Percentiles rank a stretch among this genome's conserved stretches.
Conservation (phyloP, 805 yeast species). For the Isabelozyma heimii region DNA sequence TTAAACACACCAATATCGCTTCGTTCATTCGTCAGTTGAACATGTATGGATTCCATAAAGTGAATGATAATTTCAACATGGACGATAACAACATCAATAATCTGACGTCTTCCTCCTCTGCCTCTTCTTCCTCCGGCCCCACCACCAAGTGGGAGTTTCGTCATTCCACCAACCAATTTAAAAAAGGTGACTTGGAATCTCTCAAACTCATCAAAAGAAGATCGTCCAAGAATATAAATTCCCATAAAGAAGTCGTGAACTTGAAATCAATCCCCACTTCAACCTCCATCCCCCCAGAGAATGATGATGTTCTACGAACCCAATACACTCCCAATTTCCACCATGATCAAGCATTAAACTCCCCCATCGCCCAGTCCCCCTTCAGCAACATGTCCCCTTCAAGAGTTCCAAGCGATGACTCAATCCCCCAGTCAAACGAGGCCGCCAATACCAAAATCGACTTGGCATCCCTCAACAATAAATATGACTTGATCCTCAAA, state of each 20-base stretch:
- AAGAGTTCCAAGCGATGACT: neutral
- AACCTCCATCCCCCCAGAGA: slow-evolving; percentile 1
- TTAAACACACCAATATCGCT: slow-evolving; percentile 45
- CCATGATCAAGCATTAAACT: neutral
- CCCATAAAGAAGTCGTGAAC: slow-evolving; percentile 38
- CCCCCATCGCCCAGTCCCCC: neutral
- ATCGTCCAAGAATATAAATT: slow-evolving; percentile 42
- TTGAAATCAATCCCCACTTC: slow-evolving; percentile 26
- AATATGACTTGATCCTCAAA: slow-evolving; percentile 47
- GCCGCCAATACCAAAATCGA: slow-evolving; percentile 14
- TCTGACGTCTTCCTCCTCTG: too few species aligned
- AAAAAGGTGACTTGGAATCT: slow-evolving; percentile 75
- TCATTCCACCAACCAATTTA: slow-evolving; percentile 75
- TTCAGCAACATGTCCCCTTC: neutral
- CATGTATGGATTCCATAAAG: slow-evolving; percentile 47
- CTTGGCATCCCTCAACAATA: slow-evolving; percentile 38
- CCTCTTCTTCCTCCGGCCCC: neutral
- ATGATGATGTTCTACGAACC: neutral
- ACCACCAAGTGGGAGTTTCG: slow-evolving; percentile 74
- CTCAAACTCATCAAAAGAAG: slow-evolving; percentile 77
- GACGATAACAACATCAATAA: slow-evolving; percentile 6
- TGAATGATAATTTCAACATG: slow-evolving; percentile 36
- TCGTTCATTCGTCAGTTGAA: slow-evolving; percentile 42
- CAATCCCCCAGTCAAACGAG: neutral
- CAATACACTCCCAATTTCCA: neutral